Evolutionary conservation across 1,284 basidiomycete species (phyloP).

Genomic region (Ganoderma sinense): DNA sequence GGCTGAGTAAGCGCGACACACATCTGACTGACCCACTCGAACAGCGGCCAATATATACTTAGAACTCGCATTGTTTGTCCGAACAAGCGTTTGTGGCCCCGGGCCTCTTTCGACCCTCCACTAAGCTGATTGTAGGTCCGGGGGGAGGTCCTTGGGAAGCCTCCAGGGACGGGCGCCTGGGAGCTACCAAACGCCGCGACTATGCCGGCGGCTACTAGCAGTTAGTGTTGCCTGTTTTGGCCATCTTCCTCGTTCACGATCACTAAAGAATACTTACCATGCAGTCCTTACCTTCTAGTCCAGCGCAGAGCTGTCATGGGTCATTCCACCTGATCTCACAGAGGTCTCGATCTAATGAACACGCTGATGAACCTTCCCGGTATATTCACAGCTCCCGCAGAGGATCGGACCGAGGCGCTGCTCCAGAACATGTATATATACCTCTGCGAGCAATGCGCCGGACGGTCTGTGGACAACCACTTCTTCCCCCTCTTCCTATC

Average conservation of each 20-base stretch:
- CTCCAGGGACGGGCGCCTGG: no score
- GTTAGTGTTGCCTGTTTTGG: background rate
- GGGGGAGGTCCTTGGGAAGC: no score
- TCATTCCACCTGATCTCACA: background rate
- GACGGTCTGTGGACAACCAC: no score
- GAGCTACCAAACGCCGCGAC: no score
- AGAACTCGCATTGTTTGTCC: background rate
- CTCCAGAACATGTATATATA: background rate
- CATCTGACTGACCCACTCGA: background rate
- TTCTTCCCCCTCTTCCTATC: no score
- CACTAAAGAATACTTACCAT: no score
- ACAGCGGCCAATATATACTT: background rate
- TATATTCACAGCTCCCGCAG: background rate
- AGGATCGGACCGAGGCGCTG: background rate
- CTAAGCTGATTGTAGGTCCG: background rate
- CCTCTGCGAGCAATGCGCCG: background rate
- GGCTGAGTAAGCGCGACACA: background rate
- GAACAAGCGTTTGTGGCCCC: background rate
- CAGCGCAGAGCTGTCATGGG: background rate
- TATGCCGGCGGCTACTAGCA: background rate
- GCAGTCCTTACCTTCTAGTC: no score
- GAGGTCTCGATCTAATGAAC: background rate
- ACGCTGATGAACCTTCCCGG: background rate
- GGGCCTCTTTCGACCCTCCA: background rate
- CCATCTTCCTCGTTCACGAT: background rate